Conservation (phyloP, 495 filamentous ascomycete species). For the Penicillium simplicissimum region DNA sequence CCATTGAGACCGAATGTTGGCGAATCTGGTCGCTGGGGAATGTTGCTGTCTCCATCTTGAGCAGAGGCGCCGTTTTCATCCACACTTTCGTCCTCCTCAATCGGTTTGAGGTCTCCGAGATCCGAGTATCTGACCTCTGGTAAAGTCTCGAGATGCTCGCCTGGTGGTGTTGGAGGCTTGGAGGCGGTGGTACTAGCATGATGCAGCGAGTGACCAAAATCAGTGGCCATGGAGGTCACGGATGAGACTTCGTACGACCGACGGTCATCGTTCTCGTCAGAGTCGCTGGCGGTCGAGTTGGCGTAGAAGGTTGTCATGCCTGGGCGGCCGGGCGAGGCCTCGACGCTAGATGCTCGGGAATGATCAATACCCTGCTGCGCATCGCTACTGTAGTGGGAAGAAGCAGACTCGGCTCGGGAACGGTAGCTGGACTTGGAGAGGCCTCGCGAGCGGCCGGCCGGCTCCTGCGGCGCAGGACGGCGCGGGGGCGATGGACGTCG, state of each 20-base stretch:
- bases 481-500: conserved; percentile 38
- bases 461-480: conserved; percentile 34
- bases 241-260: conserved; percentile 29
- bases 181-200: conserved; percentile 28
- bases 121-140: conserved; percentile 48
- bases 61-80: conserved; percentile 12
- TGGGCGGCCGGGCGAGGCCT: conserved; percentile 34
- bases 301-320: conserved; percentile 45
- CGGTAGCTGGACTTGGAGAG: conserved; percentile 45
- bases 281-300: conserved; percentile 45
- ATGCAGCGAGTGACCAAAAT: conserved; percentile 36
- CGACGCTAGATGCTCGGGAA: conserved; percentile 28
- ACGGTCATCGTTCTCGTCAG: conserved; percentile 38
- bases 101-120: conserved; percentile 45
- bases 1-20: conserved; percentile 78
- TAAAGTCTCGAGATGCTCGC: conserved; percentile 34
- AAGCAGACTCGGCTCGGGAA: conserved; percentile 48
- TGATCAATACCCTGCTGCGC: conserved; percentile 30
- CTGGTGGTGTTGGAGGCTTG: conserved; percentile 32
- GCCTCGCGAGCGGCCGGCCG: conserved; percentile 38
- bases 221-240: conserved; percentile 27
- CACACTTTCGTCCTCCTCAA: conserved; percentile 36
- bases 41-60: conserved; percentile 11
- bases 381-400: conserved; percentile 47
- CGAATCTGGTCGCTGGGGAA: conserved; percentile 63